These are phyloP conservation scores for Plantago rigida DNA, from an alignment of 305 asterid species.

Conservation along the genomic window DNA sequence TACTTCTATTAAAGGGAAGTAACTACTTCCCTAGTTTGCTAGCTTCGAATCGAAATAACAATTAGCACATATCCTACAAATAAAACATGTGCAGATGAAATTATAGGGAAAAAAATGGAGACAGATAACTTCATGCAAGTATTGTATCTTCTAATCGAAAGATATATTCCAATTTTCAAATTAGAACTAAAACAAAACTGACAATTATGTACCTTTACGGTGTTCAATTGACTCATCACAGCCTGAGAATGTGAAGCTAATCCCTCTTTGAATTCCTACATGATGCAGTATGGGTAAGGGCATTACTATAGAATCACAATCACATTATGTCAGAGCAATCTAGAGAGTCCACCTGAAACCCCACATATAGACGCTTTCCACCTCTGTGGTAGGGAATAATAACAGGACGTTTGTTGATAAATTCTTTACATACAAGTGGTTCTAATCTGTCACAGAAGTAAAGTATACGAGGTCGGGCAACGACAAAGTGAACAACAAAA, in stretches of 20 bases:
- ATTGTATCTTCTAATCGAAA: too few relatives aligned
- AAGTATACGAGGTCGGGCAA: constrained; percentile 20
- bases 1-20: too few relatives aligned
- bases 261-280: constrained; percentile 83
- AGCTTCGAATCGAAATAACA: too few relatives aligned
- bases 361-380: constrained; percentile 84
- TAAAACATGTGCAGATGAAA: too few relatives aligned
- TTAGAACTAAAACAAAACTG: constrained; percentile 18
- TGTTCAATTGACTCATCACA: constrained; percentile 44
- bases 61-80: too few relatives aligned
- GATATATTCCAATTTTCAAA: not conserved
- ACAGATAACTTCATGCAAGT: not conserved
- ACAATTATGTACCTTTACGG: constrained; percentile 44
- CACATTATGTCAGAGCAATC: not conserved
- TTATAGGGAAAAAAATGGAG: too few relatives aligned
- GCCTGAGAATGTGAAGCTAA: constrained; percentile 69
- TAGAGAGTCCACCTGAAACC: constrained; percentile 52
- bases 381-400: constrained; percentile 93
- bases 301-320: constrained; percentile 6
- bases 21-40: too few relatives aligned
- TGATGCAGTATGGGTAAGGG: constrained; percentile 21
- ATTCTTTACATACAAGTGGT: constrained; percentile 86
- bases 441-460: constrained; percentile 53
- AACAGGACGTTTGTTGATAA: constrained; percentile 57
- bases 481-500: constrained; percentile 4